Conservation (phyloP, 345 rosid genomes). For the Laguncularia racemosa region DNA sequence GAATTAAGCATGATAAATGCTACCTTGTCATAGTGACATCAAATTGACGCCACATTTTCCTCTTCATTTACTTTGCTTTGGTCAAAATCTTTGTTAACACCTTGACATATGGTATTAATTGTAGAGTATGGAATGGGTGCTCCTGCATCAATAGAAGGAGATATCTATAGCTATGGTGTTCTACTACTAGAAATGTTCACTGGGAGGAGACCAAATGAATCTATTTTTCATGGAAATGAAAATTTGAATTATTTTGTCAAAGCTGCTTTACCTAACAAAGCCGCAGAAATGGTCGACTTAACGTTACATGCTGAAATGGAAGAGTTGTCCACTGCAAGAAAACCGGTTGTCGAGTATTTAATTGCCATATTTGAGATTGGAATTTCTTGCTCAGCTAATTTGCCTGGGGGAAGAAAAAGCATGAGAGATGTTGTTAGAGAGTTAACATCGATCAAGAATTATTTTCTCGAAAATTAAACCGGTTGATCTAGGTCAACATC, state of each 20-base stretch:
- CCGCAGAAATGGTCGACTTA: background rate
- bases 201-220: slow-evolving; percentile 13
- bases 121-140: slow-evolving; percentile 18
- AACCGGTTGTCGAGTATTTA: no score
- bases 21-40: background rate
- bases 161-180: slow-evolving; percentile 14
- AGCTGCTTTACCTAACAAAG: no score
- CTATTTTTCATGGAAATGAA: slow-evolving; percentile 7
- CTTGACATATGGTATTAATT: background rate
- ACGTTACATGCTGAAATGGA: background rate
- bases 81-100: no score
- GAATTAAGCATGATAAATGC: background rate
- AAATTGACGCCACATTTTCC: background rate
- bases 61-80: background rate
- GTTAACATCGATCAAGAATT: no score
- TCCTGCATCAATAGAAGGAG: slow-evolving; percentile 5
- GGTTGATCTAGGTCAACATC: no score
- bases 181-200: slow-evolving; percentile 18
- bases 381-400: background rate
- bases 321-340: background rate
- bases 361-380: background rate
- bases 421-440: no score
- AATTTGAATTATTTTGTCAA: slow-evolving; percentile 4
- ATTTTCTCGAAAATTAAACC: no score
- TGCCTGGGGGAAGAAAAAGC: no score